Evolutionary conservation across 768 basidiomycete species (phyloP).

Genomic region (Lentinula aciculospora): DNA sequence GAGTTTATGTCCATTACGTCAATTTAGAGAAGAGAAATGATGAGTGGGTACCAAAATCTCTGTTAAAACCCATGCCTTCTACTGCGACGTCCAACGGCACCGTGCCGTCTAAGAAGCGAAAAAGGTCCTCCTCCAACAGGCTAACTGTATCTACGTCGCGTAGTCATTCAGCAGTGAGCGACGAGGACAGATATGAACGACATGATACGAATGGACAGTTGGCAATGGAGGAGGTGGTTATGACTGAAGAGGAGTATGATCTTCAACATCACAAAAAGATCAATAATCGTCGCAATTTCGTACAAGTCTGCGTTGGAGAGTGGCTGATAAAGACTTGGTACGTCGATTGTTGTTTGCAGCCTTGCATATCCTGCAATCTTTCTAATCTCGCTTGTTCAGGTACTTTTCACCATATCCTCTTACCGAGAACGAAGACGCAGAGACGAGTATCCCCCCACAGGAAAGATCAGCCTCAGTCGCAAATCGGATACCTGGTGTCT

Average conservation of each 20-base stretch:
- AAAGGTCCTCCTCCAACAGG: not conserved
- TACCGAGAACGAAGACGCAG: conserved; percentile 60
- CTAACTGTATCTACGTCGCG: not conserved
- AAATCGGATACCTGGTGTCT: conserved; percentile 45
- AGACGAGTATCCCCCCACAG: conserved; percentile 14
- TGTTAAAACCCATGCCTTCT: conserved; percentile 20
- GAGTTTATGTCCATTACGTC: conserved; percentile 70
- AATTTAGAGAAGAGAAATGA: conserved; percentile 69
- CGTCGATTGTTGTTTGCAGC: conserved; percentile 23
- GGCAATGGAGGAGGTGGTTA: conserved; percentile 26
- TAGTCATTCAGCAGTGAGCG: conserved; percentile 7
- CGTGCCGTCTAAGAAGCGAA: conserved; percentile 19
- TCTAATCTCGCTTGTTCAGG: conserved; percentile 35
- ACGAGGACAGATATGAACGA: conserved; percentile 8
- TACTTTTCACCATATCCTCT: conserved; percentile 93
- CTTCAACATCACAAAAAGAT: conserved; percentile 62
- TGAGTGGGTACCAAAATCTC: conserved; percentile 61
- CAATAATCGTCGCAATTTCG: conserved; percentile 75
- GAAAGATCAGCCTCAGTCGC: conserved; percentile 12
- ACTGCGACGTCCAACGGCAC: conserved; percentile 12
- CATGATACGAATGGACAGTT: conserved; percentile 9
- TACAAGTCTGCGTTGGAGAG: conserved; percentile 77
- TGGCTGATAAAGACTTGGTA: conserved; percentile 90
- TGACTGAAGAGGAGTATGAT: conserved; percentile 70
- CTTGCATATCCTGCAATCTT: not conserved